Conservation (phyloP, 164 flowering plant species). For the Magnolia officinalis region DNA sequence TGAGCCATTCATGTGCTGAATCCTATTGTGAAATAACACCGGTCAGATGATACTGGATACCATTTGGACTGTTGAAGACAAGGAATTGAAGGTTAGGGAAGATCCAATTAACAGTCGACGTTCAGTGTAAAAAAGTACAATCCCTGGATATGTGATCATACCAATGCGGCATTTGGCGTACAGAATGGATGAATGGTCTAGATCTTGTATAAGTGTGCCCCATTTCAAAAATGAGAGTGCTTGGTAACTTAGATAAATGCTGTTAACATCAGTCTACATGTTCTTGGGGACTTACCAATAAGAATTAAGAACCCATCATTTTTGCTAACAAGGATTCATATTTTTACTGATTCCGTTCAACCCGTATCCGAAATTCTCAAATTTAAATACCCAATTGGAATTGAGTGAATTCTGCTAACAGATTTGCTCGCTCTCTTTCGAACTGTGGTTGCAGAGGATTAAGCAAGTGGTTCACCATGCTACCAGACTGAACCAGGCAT, state of each 20-base stretch:
- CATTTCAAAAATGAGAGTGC: too few species aligned
- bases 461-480: slow-evolving; percentile 56
- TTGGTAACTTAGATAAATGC: too few species aligned
- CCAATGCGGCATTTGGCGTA: too few species aligned
- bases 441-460: slow-evolving; percentile 45
- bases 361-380: neutral
- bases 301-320: too few species aligned
- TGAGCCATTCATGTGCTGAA: neutral
- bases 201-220: too few species aligned
- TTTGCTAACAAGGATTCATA: too few species aligned
- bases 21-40: neutral
- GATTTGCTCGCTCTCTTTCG: neutral
- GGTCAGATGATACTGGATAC: neutral
- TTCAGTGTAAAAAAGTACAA: neutral
- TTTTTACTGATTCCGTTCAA: too few species aligned
- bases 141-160: neutral
- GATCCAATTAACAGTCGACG: neutral
- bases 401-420: neutral
- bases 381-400: neutral
- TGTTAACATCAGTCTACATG: too few species aligned
- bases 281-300: too few species aligned
- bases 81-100: neutral
- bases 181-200: too few species aligned
- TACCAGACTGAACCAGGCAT: slow-evolving; percentile 50
- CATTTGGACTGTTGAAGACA: neutral